A percentile compares a stretch with the other conserved stretches of the same genome.
phyloP scores from a whole-genome alignment of 495 filamentous ascomycete genomes.

The Letharia columbiana region DNA sequence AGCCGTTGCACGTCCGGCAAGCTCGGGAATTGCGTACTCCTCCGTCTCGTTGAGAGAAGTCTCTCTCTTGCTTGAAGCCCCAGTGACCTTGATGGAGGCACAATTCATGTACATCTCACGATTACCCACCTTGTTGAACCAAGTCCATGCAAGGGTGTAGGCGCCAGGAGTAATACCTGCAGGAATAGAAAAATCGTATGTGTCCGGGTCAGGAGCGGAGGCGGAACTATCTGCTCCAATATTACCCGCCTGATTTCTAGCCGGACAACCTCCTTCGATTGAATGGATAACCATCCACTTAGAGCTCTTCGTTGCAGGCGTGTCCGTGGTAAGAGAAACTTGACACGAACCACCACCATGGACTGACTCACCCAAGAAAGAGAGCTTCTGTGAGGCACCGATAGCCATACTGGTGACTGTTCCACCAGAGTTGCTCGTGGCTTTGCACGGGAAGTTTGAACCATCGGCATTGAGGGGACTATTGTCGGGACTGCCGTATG shows the following conservation, averaged over 20 bases:
- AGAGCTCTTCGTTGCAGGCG: slow-evolving; percentile 32
- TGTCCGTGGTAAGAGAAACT: slow-evolving; percentile 38
- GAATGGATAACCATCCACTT: slow-evolving; percentile 33
- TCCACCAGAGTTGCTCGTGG: slow-evolving; percentile 5
- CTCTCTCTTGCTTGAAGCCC: slow-evolving; percentile 33
- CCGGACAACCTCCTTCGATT: slow-evolving; percentile 37
- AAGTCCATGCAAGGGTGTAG: slow-evolving; percentile 49
- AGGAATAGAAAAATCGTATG: slow-evolving; percentile 58
- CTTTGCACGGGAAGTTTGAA: slow-evolving; percentile 73
- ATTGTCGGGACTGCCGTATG: slow-evolving; percentile 52
- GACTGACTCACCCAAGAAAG: slow-evolving; percentile 23
- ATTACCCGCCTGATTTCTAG: slow-evolving; percentile 31
- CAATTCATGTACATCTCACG: slow-evolving; percentile 58
- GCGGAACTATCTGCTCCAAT: slow-evolving; percentile 24
- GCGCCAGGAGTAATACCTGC: slow-evolving; percentile 46
- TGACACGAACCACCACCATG: slow-evolving; percentile 36
- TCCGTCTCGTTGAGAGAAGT: slow-evolving; percentile 8
- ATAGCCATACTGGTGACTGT: slow-evolving; percentile 9
- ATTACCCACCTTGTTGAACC: slow-evolving; percentile 49
- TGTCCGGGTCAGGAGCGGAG: slow-evolving; percentile 20
- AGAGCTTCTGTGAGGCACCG: slow-evolving; percentile 9
- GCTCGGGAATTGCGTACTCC: slow-evolving; percentile 7
- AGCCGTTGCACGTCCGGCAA: slow-evolving; percentile 20
- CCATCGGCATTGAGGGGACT: slow-evolving; percentile 53
- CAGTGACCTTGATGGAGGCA: slow-evolving; percentile 43